Evolutionary conservation across 768 basidiomycete genomes (phyloP).

Genomic region (Russula earlei): DNA sequence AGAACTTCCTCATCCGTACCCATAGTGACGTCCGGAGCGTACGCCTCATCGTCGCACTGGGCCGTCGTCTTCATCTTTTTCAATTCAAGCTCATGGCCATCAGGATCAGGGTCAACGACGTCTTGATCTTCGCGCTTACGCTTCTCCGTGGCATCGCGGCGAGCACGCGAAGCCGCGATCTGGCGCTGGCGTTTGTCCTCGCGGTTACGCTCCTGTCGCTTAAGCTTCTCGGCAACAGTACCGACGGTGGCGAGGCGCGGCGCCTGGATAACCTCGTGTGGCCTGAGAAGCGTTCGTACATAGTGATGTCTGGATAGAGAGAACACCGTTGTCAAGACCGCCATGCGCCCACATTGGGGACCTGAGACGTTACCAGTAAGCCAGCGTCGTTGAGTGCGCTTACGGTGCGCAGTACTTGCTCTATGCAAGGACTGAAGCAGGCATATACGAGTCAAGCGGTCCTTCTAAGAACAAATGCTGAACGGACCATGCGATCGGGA

Average conservation of each 20-base stretch:
- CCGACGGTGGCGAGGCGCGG: slow-evolving; percentile 45
- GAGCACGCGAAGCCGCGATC: slow-evolving; percentile 52
- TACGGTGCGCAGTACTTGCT: slow-evolving; percentile 93
- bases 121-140: slow-evolving; percentile 35
- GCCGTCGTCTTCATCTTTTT: slow-evolving; percentile 13
- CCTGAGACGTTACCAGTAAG: slow-evolving; percentile 60
- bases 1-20: background rate
- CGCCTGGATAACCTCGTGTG: slow-evolving; percentile 66
- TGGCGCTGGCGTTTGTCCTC: slow-evolving; percentile 78
- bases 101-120: background rate
- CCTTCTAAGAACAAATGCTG: slow-evolving; percentile 51
- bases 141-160: slow-evolving; percentile 25
- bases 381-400: slow-evolving; percentile 77
- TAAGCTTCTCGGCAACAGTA: slow-evolving; percentile 56
- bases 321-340: background rate
- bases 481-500: background rate
- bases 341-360: background rate
- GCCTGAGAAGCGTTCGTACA: slow-evolving; percentile 89
- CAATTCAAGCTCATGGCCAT: slow-evolving; percentile 11
- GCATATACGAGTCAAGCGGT: slow-evolving; percentile 80
- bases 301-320: slow-evolving; percentile 69
- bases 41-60: slow-evolving; percentile 1
- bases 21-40: slow-evolving; percentile 1
- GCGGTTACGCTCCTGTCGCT: slow-evolving; percentile 58
- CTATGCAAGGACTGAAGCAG: slow-evolving; percentile 99